Percentiles rank a stretch among this genome's conserved stretches.
Conservation (phyloP, 768 basidiomycete genomes). For the Podaxis sp. region DNA sequence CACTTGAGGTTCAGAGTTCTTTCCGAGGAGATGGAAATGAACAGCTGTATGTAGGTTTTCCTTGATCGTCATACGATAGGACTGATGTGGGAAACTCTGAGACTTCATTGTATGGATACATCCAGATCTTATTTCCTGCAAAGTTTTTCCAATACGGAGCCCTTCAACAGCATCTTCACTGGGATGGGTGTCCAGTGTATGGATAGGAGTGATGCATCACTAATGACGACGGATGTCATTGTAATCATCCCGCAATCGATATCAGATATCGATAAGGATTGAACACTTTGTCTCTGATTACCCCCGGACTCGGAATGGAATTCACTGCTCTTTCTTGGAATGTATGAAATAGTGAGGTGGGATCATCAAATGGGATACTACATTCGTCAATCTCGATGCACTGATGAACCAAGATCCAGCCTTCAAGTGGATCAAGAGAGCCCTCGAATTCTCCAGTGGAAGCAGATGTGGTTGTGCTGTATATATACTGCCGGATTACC, state of each 20-base stretch:
- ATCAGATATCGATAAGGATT: slow-evolving; percentile 14
- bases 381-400: not conserved
- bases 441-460: slow-evolving; percentile 1
- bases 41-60: too few species aligned
- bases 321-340: not conserved
- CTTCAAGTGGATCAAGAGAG: not conserved
- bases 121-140: not conserved
- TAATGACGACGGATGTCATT: not conserved
- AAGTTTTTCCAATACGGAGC: too few species aligned
- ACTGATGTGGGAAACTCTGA: not conserved
- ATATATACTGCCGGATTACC: slow-evolving; percentile 6
- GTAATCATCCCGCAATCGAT: not conserved
- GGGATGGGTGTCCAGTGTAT: not conserved
- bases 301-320: not conserved
- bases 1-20: not conserved
- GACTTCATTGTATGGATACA: not conserved
- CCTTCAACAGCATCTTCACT: not conserved
- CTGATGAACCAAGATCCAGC: not conserved
- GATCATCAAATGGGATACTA: not conserved
- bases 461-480: not conserved
- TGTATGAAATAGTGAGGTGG: not conserved
- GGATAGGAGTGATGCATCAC: too few species aligned
- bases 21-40: slow-evolving; percentile 2
- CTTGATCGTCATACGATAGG: not conserved
- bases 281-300: not conserved